Evolutionary conservation across 1,139 yeast species (phyloP), one percentile per base, ranked within the genome.

Genomic region (Saccharomycopsis hybrid): DNA sequence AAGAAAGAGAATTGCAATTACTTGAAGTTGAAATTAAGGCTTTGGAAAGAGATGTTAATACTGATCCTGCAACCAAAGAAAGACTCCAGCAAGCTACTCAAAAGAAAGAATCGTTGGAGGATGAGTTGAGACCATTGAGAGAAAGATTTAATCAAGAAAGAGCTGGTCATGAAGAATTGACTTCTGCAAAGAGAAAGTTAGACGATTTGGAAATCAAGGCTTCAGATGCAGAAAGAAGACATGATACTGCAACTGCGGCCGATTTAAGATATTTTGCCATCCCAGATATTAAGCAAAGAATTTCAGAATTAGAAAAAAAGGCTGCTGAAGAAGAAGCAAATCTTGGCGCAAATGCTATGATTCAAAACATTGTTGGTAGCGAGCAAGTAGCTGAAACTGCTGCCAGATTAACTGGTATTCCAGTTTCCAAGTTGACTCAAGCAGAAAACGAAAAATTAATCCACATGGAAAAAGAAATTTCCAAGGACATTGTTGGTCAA

Each of bases 371-470:
- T 50, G 99, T 92, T 52, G 92, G 92, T 52, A 72, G 94, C 25
- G 97, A 92, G 54, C 90, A 89, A 59, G 94, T 92, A 59, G 87
- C 97, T 32, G 97, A 92, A 67, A 92, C 97, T 32, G 97, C 97
- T 31, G 97, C 98, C 2, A 79, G 96, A 64, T 76, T 94, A 60
- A 92, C 98, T 9, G 98, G 98, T 64, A 90, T 92, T 55, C 98
- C 98, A n/a, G 97, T 92, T n/a, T 79, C 85, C 57, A 92, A 92
- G 69, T 77, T 92, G 62, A 85, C 96, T 2, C 96, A 89, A 69
- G 95, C 97, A 32, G 99, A 92, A 68, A 92, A 92, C 66, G 72
- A 88, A 53, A 90, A 90, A 70, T 81, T 92, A 63, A 88, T 92
- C 62, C 85, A 85, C 62, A 92, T 92, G 97, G 99, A 92, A 69